These are phyloP conservation scores for Ormosia semicastrata DNA, from an alignment of 306 rosid genomes.

Conservation along the genomic window DNA sequence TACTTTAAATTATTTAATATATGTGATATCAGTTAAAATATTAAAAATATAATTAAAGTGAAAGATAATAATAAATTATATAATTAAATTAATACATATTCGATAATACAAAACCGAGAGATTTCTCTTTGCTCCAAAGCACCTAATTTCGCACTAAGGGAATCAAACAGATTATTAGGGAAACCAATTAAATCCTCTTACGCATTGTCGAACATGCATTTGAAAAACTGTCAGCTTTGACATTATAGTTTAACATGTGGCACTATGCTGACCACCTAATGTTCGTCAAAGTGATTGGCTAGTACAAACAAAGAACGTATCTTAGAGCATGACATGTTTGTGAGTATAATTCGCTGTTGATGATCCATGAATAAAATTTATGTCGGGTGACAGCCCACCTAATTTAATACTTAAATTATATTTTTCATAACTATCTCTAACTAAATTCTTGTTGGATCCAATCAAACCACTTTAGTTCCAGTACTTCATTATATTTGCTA, in stretches of 20 bases:
- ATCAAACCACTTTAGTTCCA: constrained; percentile 28
- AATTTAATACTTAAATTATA: constrained; percentile 18
- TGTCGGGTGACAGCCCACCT: constrained; percentile 43
- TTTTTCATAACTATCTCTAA: constrained; percentile 40
- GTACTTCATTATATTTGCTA: neutral
- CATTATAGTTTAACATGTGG: neutral
- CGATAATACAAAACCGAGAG: too few relatives aligned
- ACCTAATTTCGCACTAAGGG: too few relatives aligned
- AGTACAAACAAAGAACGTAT: constrained; percentile 27
- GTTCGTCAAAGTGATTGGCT: neutral
- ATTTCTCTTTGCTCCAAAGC: too few relatives aligned
- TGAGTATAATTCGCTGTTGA: neutral
- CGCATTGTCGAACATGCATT: neutral
- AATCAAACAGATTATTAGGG: too few relatives aligned
- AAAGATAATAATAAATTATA: too few relatives aligned
- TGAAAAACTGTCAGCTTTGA: neutral
- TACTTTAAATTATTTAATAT: too few relatives aligned
- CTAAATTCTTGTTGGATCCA: constrained; percentile 50
- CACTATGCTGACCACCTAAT: neutral
- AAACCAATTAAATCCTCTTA: neutral
- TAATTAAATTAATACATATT: too few relatives aligned
- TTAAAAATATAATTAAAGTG: too few relatives aligned
- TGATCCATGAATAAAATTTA: neutral
- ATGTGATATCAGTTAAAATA: too few relatives aligned
- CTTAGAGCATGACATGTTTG: constrained; percentile 23